A percentile compares a stretch with the other conserved stretches of the same genome.
These are phyloP conservation scores for Sclerotinia subarctica DNA, from an alignment of 2,329 filamentous ascomycete genomes.

Conservation along the genomic window DNA sequence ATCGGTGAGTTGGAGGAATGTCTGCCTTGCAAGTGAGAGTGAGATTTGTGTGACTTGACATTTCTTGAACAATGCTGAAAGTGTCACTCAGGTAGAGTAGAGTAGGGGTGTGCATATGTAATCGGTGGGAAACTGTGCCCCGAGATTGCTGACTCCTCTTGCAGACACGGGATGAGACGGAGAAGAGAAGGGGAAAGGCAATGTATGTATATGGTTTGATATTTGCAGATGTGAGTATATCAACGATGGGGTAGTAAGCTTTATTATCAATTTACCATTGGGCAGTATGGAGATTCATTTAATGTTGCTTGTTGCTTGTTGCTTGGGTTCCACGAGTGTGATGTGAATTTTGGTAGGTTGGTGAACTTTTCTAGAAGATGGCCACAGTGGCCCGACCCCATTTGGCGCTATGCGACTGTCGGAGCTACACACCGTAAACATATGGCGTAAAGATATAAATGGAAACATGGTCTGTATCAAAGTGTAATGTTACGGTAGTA, in stretches of 20 bases:
- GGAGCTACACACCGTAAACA: neutral
- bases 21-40: constrained; percentile 14
- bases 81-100: neutral
- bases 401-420: neutral
- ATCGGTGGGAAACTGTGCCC: constrained; percentile 2
- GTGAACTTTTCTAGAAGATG: constrained; percentile 10
- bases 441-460: constrained; percentile 6
- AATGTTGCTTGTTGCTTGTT: neutral
- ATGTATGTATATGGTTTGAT: neutral
- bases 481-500: neutral
- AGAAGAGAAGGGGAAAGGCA: neutral
- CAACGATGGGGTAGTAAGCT: neutral
- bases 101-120: constrained; percentile 1
- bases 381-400: neutral
- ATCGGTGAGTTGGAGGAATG: neutral
- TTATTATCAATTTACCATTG: neutral
- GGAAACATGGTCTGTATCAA: neutral
- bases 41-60: neutral
- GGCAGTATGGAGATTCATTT: neutral
- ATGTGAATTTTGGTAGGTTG: neutral
- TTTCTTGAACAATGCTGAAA: neutral
- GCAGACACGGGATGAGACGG: constrained; percentile 14
- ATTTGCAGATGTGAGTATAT: neutral
- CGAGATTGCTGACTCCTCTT: constrained; percentile 7
- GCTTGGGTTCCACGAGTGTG: neutral